These are phyloP conservation scores for Lecanicillium sp. DNA, from an alignment of 2,329 filamentous ascomycete genomes.

Conservation along the genomic window DNA sequence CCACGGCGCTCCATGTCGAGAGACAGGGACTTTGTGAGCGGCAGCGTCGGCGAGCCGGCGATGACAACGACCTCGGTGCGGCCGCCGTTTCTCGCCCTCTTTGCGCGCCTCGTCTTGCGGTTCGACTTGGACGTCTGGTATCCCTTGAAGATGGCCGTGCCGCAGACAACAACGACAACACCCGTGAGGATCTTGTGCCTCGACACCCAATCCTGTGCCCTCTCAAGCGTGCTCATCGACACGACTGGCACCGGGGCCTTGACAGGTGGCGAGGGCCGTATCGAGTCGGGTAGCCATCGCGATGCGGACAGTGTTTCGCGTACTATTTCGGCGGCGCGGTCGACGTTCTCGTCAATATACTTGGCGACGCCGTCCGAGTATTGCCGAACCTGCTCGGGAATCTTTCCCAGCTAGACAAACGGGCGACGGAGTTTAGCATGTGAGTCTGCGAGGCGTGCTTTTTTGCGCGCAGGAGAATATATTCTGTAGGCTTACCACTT, in stretches of 20 bases:
- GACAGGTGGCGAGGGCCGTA: slow-evolving; percentile 50
- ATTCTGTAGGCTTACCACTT: slow-evolving; percentile 52
- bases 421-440: too few relatives aligned
- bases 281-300: slow-evolving; percentile 64
- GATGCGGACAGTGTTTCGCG: slow-evolving; percentile 61
- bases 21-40: slow-evolving; percentile 74
- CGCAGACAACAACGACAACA: slow-evolving; percentile 60
- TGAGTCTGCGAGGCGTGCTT: background rate
- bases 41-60: slow-evolving; percentile 78
- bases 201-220: slow-evolving; percentile 61
- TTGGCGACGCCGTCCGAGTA: slow-evolving; percentile 70
- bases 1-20: slow-evolving; percentile 84
- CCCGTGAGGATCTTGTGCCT: slow-evolving; percentile 68
- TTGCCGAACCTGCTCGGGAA: slow-evolving; percentile 56
- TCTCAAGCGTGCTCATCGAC: slow-evolving; percentile 34
- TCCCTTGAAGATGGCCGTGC: slow-evolving; percentile 51
- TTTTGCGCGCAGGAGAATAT: background rate
- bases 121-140: slow-evolving; percentile 46
- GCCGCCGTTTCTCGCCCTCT: slow-evolving; percentile 72
- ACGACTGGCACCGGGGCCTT: slow-evolving; percentile 24
- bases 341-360: slow-evolving; percentile 73
- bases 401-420: slow-evolving; percentile 37
- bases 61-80: slow-evolving; percentile 82
- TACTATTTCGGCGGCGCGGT: slow-evolving; percentile 63
- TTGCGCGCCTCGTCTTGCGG: slow-evolving; percentile 65